Evolutionary conservation across 2,329 filamentous ascomycete species (phyloP), one percentile per base, ranked within the genome.

Genomic region (Pseudogymnoascus sp.): DNA sequence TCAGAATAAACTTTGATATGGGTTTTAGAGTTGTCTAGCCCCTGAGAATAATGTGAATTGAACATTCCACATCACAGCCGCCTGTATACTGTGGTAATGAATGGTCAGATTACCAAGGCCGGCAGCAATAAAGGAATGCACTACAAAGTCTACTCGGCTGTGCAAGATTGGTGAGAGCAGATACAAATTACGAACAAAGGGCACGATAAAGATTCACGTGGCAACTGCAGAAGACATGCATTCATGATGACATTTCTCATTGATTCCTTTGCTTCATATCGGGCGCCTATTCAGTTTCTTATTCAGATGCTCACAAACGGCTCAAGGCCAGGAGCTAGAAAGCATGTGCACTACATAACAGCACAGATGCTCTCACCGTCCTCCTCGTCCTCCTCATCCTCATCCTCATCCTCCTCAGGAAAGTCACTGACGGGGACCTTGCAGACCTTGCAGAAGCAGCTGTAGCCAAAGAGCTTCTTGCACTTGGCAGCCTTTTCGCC

Each of bases 261-360:
- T 57, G 28, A 57, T 57, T 33, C 28, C 4, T 57, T 57, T 57
- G 28, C 50, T 57, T 57, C 11, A 57, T 57, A n/a, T 21, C 50
- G 28, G 50, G 50, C 28, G 50, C 50, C 28, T 57, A 33, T 33
- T 33, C 28, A 19, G 28, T 57, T 57, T 28, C 26, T 19, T 57
- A 15, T 31, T 57, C 28, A 57, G 50, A 19, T 57, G 50, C 50
- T 57, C 50, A 57, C 50, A 57, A 33, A 57, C 50, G 50, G 28
- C 13, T 28, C 9, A 57, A 19, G n/a, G 50, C 28, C 50, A 57
- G 50, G 50, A 57, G 50, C 28, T 31, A 15, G 50, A 33, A 19
- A 57, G 23, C 50, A 4, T 15, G n/a, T 57, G 50, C 26, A 33
- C 11, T 57, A 57, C 50, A 57, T 57, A 33, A 57, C n/a, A 57